Evolutionary conservation across 2,329 filamentous ascomycete species (phyloP).

Genomic region (Ophiocordyceps camponoti-floridani): DNA sequence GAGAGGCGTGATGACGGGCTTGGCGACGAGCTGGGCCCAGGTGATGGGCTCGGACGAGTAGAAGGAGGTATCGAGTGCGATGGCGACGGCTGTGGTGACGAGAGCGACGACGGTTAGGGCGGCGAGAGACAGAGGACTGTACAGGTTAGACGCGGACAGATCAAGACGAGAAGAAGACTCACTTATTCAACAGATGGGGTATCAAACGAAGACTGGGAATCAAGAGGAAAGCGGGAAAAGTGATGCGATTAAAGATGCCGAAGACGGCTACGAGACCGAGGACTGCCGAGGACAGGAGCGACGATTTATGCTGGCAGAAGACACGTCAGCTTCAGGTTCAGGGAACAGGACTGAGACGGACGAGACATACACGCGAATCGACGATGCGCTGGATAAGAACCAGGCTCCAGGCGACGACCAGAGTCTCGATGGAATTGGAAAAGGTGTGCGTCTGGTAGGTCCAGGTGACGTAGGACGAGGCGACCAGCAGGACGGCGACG

Average conservation of each 20-base stretch:
- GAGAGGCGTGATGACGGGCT: conserved; percentile 56
- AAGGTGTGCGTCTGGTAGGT: conserved; percentile 97
- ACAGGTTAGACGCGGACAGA: conserved; percentile 5
- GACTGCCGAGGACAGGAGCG: conserved; percentile 55
- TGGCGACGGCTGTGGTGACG: conserved; percentile 51
- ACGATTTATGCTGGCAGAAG: conserved; percentile 45
- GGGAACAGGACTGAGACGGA: no score
- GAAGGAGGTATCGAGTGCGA: conserved; percentile 72
- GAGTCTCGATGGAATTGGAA: conserved; percentile 89
- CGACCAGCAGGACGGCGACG: conserved; percentile 65
- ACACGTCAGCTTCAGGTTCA: no score
- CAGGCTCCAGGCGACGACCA: conserved; percentile 83
- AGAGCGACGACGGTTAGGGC: conserved; percentile 47
- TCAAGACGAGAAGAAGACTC: conserved; percentile 12
- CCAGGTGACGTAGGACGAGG: conserved; percentile 97
- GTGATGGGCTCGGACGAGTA: conserved; percentile 48
- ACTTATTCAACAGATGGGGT: conserved; percentile 73
- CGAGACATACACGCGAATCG: conserved; percentile 51
- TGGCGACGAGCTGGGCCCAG: conserved; percentile 42
- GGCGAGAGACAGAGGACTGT: conserved; percentile 40
- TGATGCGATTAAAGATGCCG: conserved; percentile 91
- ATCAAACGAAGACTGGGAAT: conserved; percentile 70
- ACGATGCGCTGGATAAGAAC: conserved; percentile 80
- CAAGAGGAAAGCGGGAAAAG: conserved; percentile 82
- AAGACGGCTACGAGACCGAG: conserved; percentile 70